Evolutionary conservation across 2,329 filamentous ascomycete genomes (phyloP).

Genomic region (Nothophoma quercina): DNA sequence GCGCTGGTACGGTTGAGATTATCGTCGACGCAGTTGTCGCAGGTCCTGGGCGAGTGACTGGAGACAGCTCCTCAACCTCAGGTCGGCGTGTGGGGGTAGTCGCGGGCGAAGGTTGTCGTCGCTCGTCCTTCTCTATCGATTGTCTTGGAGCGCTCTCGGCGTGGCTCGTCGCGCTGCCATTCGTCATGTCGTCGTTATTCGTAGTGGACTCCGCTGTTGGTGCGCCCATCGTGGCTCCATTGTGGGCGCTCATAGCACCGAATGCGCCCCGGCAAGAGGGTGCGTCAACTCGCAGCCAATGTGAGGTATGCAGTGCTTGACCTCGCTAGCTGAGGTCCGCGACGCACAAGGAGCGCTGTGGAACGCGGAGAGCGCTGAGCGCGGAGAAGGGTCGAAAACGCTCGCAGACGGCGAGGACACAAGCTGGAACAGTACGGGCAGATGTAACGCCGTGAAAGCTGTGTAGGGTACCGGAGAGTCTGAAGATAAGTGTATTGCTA

Average conservation of each 20-base stretch:
- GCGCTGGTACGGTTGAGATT: constrained; percentile 34
- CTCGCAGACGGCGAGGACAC: constrained; percentile 34
- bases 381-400: constrained; percentile 41
- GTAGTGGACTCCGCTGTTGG: constrained; percentile 43
- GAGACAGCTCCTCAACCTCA: constrained; percentile 26
- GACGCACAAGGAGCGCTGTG: constrained; percentile 25
- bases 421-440: constrained; percentile 21
- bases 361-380: constrained; percentile 23
- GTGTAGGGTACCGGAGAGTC: constrained; percentile 1
- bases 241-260: constrained; percentile 38
- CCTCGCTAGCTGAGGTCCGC: constrained; percentile 19
- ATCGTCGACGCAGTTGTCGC: constrained; percentile 29
- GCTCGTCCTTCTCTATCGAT: constrained; percentile 9
- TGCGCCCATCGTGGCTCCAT: constrained; percentile 44
- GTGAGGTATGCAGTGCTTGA: constrained; percentile 14
- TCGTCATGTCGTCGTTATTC: constrained; percentile 18
- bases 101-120: constrained; percentile 46
- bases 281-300: constrained; percentile 39
- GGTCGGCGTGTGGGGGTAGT: constrained; percentile 52
- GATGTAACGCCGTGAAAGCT: constrained; percentile 15
- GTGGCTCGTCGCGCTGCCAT: background rate
- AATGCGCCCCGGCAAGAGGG: constrained; percentile 47
- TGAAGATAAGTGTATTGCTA: constrained; percentile 20
- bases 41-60: constrained; percentile 21
- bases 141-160: background rate